Evolutionary conservation across 2,329 filamentous ascomycete species (phyloP).

Genomic region (Stenocarpella maydis): DNA sequence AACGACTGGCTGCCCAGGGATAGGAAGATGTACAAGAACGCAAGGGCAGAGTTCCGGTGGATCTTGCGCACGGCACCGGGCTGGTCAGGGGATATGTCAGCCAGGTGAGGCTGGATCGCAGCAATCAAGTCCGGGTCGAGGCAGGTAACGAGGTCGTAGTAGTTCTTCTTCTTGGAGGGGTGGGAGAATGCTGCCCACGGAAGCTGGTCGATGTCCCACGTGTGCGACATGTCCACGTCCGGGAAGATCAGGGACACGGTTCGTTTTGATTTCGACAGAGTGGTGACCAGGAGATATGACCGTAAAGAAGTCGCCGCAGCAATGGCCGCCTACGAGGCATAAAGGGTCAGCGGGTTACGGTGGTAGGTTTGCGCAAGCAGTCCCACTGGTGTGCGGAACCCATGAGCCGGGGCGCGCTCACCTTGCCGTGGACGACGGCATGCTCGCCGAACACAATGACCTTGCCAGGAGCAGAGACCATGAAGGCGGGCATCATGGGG

Average conservation of each 20-base stretch:
- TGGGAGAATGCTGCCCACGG: slow-evolving; percentile 86
- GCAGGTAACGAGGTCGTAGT: slow-evolving; percentile 86
- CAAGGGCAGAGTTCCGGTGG: slow-evolving; percentile 80
- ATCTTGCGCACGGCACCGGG: slow-evolving; percentile 81
- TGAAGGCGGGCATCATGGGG: slow-evolving; percentile 86
- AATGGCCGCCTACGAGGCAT: slow-evolving; percentile 74
- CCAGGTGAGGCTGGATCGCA: slow-evolving; percentile 82
- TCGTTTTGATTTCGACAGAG: slow-evolving; percentile 88
- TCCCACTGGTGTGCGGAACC: neutral
- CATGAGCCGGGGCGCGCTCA: slow-evolving; percentile 45
- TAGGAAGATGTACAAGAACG: slow-evolving; percentile 93
- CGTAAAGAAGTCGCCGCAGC: slow-evolving; percentile 94
- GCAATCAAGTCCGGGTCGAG: slow-evolving; percentile 84
- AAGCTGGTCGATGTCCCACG: slow-evolving; percentile 91
- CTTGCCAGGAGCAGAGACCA: slow-evolving; percentile 97
- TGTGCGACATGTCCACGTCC: slow-evolving; percentile 88
- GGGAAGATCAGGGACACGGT: slow-evolving; percentile 90
- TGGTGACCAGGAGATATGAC: slow-evolving; percentile 95
- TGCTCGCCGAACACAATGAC: slow-evolving; percentile 99
- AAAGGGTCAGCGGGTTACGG: slow-evolving; percentile 31
- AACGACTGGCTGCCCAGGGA: slow-evolving; percentile 83
- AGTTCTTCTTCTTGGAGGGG: slow-evolving; percentile 89
- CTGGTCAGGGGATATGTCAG: slow-evolving; percentile 71
- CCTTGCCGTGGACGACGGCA: slow-evolving; percentile 96
- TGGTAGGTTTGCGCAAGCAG: neutral